A percentile compares a stretch with the other conserved stretches of the same genome.
These are phyloP conservation scores for Abelmoschus esculentus DNA, from an alignment of 345 rosid species.

Conservation along the genomic window DNA sequence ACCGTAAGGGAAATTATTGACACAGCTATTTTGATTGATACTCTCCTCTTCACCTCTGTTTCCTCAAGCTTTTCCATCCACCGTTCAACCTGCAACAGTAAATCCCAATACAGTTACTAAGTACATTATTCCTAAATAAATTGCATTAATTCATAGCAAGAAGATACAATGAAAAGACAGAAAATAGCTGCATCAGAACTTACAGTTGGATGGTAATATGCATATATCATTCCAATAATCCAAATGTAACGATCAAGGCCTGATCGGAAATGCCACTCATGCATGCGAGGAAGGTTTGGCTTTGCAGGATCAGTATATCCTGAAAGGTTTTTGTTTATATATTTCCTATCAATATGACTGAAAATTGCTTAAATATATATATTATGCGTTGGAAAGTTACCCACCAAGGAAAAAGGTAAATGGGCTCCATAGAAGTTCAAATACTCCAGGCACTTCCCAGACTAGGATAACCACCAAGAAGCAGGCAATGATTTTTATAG, in stretches of 20 bases:
- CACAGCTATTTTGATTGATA: conserved; percentile 60
- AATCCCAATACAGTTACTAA: not conserved
- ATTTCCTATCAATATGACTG: conserved; percentile 1
- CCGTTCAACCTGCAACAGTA: conserved; percentile 62
- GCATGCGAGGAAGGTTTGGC: conserved; percentile 58
- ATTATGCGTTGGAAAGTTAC: conserved; percentile 24
- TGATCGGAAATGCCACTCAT: conserved; percentile 99
- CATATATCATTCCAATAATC: conserved; percentile 98
- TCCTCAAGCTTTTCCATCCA: conserved; percentile 99
- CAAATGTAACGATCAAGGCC: conserved; percentile 99
- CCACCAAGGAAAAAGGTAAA: conserved; percentile 75
- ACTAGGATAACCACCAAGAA: conserved; percentile 77
- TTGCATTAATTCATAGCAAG: not conserved
- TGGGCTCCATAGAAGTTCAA: conserved; percentile 92
- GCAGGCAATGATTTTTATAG: conserved; percentile 60
- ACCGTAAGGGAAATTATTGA: conserved; percentile 50
- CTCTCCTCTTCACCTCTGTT: conserved; percentile 57
- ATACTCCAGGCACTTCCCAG: conserved; percentile 96
- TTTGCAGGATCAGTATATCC: conserved; percentile 92
- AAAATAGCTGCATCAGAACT: conserved; percentile 23
- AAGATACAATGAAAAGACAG: conserved; percentile 4
- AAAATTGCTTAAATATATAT: conserved; percentile 4
- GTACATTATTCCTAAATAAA: conserved; percentile 10
- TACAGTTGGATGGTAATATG: conserved; percentile 98
- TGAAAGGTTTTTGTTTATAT: conserved; percentile 33